Evolutionary conservation across 805 yeast species (phyloP).

Genomic region (Myxozyma udenii): DNA sequence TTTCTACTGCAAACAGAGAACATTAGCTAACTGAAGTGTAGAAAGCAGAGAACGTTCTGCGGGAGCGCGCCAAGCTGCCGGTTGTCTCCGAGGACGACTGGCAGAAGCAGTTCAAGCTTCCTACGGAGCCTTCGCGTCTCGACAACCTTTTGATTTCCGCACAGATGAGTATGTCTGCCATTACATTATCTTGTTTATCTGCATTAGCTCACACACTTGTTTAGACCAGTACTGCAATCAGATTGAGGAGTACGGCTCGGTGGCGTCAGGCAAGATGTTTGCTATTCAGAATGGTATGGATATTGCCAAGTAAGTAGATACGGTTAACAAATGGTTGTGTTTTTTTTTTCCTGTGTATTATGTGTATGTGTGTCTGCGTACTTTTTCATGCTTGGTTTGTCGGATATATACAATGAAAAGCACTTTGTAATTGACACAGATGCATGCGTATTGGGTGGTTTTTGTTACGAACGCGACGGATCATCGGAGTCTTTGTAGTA

Average conservation of each 20-base stretch:
- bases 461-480: too few species aligned
- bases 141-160: slow-evolving; percentile 67
- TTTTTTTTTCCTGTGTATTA: background rate
- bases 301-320: background rate
- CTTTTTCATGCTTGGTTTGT: too few species aligned
- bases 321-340: background rate
- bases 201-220: background rate
- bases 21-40: background rate
- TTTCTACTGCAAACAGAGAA: too few species aligned
- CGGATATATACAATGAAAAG: too few species aligned
- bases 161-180: slow-evolving; percentile 49
- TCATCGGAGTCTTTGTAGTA: too few species aligned
- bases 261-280: slow-evolving; percentile 60
- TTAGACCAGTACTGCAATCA: slow-evolving; percentile 62
- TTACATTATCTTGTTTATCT: background rate
- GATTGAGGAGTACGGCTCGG: slow-evolving; percentile 66
- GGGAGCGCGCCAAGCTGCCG: slow-evolving; percentile 57
- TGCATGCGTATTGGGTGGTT: too few species aligned
- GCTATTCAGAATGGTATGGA: slow-evolving; percentile 52
- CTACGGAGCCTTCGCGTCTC: slow-evolving; percentile 70
- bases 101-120: slow-evolving; percentile 62
- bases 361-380: background rate
- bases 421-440: too few species aligned
- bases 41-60: slow-evolving; percentile 59
- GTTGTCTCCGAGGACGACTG: slow-evolving; percentile 54